These are phyloP conservation scores for Brassica napus DNA, from an alignment of 345 rosid species.

Conservation along the genomic window DNA sequence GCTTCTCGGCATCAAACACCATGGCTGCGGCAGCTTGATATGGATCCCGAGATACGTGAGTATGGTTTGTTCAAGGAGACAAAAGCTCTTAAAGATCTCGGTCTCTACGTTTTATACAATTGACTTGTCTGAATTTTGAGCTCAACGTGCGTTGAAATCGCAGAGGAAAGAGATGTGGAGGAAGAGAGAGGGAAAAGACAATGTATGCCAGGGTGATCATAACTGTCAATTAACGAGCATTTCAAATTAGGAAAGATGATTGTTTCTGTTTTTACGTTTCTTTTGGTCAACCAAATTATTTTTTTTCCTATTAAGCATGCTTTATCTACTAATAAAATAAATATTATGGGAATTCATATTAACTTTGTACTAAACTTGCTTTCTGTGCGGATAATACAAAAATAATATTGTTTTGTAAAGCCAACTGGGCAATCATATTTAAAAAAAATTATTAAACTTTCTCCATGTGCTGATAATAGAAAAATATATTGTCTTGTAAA, in stretches of 20 bases:
- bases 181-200: slow-evolving; percentile 19
- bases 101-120: neutral
- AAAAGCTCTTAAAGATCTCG: slow-evolving; percentile 5
- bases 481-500: too few species aligned
- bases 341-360: neutral
- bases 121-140: slow-evolving; percentile 11
- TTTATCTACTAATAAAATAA: neutral
- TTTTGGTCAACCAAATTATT: neutral
- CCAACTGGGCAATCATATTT: neutral
- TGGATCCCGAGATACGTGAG: slow-evolving; percentile 15
- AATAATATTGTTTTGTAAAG: neutral
- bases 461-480: too few species aligned
- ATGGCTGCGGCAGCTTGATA: slow-evolving; percentile 34
- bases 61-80: neutral
- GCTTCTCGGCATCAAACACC: slow-evolving; percentile 57
- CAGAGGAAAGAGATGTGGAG: slow-evolving; percentile 15
- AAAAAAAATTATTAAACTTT: too few species aligned
- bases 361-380: neutral
- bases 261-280: neutral
- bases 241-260: slow-evolving; percentile 29
- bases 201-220: slow-evolving; percentile 3
- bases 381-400: neutral
- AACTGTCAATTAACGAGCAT: slow-evolving; percentile 9
- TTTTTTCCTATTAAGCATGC: neutral
- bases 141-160: slow-evolving; percentile 5